phyloP scores from a whole-genome alignment of 306 rosid species.

The Vigna hirtella region DNA sequence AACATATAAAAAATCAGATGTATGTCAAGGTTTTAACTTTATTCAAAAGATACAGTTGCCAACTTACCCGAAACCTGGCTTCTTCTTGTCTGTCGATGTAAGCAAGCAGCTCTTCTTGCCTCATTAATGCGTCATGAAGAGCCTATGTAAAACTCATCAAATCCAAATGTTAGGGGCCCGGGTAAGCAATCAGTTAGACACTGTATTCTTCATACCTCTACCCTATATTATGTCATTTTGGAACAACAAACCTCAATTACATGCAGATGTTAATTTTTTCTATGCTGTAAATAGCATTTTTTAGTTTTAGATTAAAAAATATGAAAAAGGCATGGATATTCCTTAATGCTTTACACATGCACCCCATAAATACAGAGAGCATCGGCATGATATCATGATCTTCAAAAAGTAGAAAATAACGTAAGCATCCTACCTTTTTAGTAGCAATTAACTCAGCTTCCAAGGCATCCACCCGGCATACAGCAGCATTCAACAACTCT shows the following conservation, averaged over 20 bases:
- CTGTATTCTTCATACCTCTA: conserved; percentile 15
- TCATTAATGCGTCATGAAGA: conserved; percentile 88
- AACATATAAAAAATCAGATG: conserved; percentile 35
- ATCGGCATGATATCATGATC: conserved; percentile 13
- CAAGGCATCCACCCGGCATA: conserved; percentile 94
- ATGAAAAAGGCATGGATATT: conserved; percentile 9
- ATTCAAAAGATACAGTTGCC: not conserved
- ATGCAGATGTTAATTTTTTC: conserved; percentile 6
- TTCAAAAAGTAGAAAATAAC: not conserved
- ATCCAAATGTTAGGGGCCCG: conserved; percentile 32
- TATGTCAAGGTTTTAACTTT: conserved; percentile 13
- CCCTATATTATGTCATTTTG: not conserved
- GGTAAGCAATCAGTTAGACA: conserved; percentile 17
- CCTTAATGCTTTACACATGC: conserved; percentile 31
- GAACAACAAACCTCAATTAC: conserved; percentile 20
- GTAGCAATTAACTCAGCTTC: conserved; percentile 99
- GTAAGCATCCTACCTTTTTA: conserved; percentile 69
- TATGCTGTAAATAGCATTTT: not conserved
- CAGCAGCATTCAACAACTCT: conserved; percentile 97
- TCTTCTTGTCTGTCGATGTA: conserved; percentile 89
- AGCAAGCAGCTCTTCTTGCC: conserved; percentile 96
- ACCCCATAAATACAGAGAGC: conserved; percentile 18
- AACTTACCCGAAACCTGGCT: conserved; percentile 80
- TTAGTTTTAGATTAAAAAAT: conserved; percentile 1
- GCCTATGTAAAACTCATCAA: conserved; percentile 61